phyloP scores from a whole-genome alignment of 345 rosid species.

The Anacardium occidentale region DNA sequence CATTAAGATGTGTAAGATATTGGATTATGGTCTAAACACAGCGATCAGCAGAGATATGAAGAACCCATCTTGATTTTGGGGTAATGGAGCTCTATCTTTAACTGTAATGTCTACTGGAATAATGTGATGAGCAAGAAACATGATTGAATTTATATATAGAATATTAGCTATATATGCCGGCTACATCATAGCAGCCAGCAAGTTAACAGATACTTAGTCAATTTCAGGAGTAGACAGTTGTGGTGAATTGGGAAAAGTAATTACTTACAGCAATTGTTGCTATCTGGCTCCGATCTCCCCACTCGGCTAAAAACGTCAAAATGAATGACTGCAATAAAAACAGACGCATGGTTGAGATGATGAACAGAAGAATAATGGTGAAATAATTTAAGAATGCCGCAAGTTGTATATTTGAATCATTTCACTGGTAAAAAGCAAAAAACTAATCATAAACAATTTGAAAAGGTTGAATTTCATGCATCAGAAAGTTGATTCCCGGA shows the following conservation, averaged over 20 bases:
- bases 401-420: background rate
- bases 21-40: background rate
- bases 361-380: background rate
- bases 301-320: slow-evolving; percentile 93
- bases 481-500: background rate
- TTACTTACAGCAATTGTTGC: slow-evolving; percentile 97
- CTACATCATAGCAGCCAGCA: background rate
- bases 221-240: background rate
- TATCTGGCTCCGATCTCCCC: slow-evolving; percentile 99
- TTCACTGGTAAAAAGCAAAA: background rate
- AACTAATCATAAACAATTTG: background rate
- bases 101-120: background rate
- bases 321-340: slow-evolving; percentile 73
- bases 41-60: background rate
- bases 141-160: background rate
- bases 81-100: background rate
- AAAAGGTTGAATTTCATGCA: background rate
- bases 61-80: background rate
- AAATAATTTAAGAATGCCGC: background rate
- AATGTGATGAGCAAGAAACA: background rate
- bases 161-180: background rate
- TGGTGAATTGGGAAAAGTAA: slow-evolving; percentile 5
- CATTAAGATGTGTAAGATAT: background rate
- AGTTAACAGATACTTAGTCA: background rate
- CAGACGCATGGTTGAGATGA: slow-evolving; percentile 2